Evolutionary conservation across 805 yeast species (phyloP).

Genomic region (Candida ovalis): DNA sequence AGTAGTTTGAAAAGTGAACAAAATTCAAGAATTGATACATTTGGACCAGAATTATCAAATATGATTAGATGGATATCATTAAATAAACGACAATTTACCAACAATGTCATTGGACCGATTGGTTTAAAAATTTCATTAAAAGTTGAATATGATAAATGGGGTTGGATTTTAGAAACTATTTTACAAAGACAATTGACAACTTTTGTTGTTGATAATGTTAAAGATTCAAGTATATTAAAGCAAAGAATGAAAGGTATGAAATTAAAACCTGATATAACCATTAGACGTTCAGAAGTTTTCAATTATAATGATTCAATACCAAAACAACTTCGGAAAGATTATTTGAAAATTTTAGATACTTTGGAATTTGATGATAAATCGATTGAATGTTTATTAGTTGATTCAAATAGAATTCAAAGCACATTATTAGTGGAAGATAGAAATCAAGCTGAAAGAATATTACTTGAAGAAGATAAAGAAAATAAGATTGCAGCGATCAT

Average conservation of each 20-base stretch:
- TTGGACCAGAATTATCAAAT: conserved; percentile 42
- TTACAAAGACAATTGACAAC: conserved; percentile 50
- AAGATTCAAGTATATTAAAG: conserved; percentile 50
- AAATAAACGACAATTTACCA: conserved; percentile 36
- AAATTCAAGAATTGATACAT: conserved; percentile 37
- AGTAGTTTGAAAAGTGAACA: conserved; percentile 23
- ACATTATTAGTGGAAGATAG: conserved; percentile 50
- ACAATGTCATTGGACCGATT: conserved; percentile 74
- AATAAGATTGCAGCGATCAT: conserved; percentile 23
- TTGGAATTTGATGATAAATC: conserved; percentile 52
- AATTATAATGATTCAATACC: conserved; percentile 48
- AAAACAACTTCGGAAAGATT: conserved; percentile 24
- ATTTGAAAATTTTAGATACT: conserved; percentile 55
- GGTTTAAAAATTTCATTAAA: conserved; percentile 61
- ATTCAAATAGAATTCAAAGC: conserved; percentile 55
- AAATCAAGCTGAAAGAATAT: conserved; percentile 44
- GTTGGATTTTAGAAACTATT: conserved; percentile 53
- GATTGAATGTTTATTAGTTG: conserved; percentile 61
- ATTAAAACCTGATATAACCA: conserved; percentile 39
- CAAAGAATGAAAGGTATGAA: conserved; percentile 31
- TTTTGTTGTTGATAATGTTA: conserved; percentile 62
- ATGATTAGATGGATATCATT: conserved; percentile 40
- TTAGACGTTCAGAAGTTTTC: conserved; percentile 55
- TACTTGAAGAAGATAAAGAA: conserved; percentile 29
- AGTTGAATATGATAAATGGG: conserved; percentile 52